Base-by-base conservation (phyloP, 1,139 yeast species). In the Pichia sp. region DNA sequence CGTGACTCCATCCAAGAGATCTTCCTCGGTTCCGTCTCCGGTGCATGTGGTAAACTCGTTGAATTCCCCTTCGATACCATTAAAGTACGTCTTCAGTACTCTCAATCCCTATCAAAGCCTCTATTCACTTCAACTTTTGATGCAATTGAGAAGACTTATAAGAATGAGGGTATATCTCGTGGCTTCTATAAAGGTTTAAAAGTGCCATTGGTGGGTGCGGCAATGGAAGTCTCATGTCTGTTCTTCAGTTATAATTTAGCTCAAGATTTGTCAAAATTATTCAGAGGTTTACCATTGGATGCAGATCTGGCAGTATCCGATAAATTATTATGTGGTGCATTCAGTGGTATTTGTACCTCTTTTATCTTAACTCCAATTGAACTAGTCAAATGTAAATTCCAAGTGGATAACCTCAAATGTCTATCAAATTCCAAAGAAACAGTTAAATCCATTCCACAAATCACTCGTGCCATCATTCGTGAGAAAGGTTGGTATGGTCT, bases 41-140 rank as follows among this genome's bases (percentile, higher is more conserved):
- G 97, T 8, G 80, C 85, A 44, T 61, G 76, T 9, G 96, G 96
- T 4, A 88, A 88, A 54, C 53, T 83, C 23, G 72, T 88, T 6
- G 97, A 88, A 58, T 87, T 78, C 51, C 97, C 97, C 1, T 85
- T 88, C 49, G 97, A 88, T 53, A 88, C 97, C 1, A 72, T 87
- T 35, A 88, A 88, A 57, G 97, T 88, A 3, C 66, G 96, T 38
- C 66, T 88, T 23, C 97, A 88, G 58, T 58, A 56, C 37, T 75
- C 94, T 1, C 77, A 75, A 46, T 72, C 77, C 2, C 65, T 69
- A 20, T 58, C 61, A 30, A 44, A 42, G 11, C 74, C 74, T 1
- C 48, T 63, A 18, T 73, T 62, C 45, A 44, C 49, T 0, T 74
- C 81, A 1, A 78, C 93, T 0, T 31, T 66, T 17, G 74, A 70